Base-by-base conservation (phyloP, 352 stramenopile species). In the Aphanomyces stellatus region DNA sequence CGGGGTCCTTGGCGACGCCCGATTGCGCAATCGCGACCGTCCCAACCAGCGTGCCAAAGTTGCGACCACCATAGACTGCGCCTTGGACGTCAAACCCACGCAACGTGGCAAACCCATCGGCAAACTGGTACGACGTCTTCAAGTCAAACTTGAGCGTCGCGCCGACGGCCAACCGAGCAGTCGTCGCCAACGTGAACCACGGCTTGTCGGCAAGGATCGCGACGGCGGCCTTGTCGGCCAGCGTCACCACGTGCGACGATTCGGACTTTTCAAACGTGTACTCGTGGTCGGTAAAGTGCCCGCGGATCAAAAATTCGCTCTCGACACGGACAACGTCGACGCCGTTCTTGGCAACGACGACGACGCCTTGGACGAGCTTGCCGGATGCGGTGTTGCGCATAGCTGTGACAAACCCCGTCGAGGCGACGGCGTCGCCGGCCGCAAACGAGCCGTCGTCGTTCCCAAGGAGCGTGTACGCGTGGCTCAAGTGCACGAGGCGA, bases 241-340 rank as follows among this genome's bases (percentile, higher is more conserved):
- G 42, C 2, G 53, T 19, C 22, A 77, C 49, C 17, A 34, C 19
- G 25, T 79, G 68, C 19, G 63, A 70, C 24, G 77, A 74, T 22
- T 81, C 72, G 7, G 85, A 75, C 46, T 84, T 71, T 13, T 78
- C 74, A 62, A 96, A 96, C 0, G 87, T 90, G 33, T 75, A 81
- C 46, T 80, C 69, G 49, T 92, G 93, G 69, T 95, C 85, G 1
- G 74, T 60, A 31, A 92, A 94, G 17, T 74, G 77, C 30, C 85
- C 87, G 33, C 87, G 86, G 60, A 96, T 92, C 28, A 96, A 69
- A 61, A 96, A 96, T 70, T 93, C 85, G 33, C 80, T 91, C 42
- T 77, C 77, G 15, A 96, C 71, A 65, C 93, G 80, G 10, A 95
- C 79, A 1, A 91, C 70, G 40, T 65, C 63, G 19, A 83, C 75